Percentiles rank a stretch among this genome's conserved stretches.
Evolutionary conservation across 148 eudicot species (phyloP).

Genomic region (Rhododendron mucronatum): DNA sequence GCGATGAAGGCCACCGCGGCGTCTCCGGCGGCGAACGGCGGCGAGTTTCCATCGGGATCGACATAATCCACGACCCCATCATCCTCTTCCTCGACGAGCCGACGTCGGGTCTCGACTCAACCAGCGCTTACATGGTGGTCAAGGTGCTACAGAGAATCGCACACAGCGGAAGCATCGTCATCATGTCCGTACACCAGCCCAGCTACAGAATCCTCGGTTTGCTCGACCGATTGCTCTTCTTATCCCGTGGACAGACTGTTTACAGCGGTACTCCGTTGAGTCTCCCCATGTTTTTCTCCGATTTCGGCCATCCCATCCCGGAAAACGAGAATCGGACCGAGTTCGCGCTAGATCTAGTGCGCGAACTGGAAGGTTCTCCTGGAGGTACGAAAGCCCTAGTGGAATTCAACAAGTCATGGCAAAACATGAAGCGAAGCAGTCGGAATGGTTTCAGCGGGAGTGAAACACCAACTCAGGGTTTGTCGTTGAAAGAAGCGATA

Average conservation of each 20-base stretch:
- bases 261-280: conserved; percentile 59
- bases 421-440: conserved; percentile 16
- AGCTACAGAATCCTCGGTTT: conserved; percentile 67
- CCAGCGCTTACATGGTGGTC: conserved; percentile 81
- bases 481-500: conserved; percentile 76
- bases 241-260: conserved; percentile 77
- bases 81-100: conserved; percentile 83
- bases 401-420: conserved; percentile 77
- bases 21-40: conserved; percentile 89
- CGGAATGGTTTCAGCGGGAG: neutral
- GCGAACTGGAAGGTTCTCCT: conserved; percentile 72
- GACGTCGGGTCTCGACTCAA: conserved; percentile 84
- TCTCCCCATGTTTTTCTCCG: conserved; percentile 48
- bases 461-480: conserved; percentile 16
- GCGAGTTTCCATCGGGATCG: conserved; percentile 80
- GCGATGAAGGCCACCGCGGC: conserved; percentile 95
- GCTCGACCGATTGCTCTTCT: conserved; percentile 58
- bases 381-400: conserved; percentile 63
- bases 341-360: conserved; percentile 67
- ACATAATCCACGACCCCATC: conserved; percentile 87
- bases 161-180: conserved; percentile 77
- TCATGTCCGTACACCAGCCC: conserved; percentile 88
- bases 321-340: conserved; percentile 82
- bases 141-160: conserved; percentile 78
- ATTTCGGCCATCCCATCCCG: conserved; percentile 70